These are phyloP conservation scores for Pascua guehoae DNA, from an alignment of 1,284 basidiomycete species.

Conservation along the genomic window DNA sequence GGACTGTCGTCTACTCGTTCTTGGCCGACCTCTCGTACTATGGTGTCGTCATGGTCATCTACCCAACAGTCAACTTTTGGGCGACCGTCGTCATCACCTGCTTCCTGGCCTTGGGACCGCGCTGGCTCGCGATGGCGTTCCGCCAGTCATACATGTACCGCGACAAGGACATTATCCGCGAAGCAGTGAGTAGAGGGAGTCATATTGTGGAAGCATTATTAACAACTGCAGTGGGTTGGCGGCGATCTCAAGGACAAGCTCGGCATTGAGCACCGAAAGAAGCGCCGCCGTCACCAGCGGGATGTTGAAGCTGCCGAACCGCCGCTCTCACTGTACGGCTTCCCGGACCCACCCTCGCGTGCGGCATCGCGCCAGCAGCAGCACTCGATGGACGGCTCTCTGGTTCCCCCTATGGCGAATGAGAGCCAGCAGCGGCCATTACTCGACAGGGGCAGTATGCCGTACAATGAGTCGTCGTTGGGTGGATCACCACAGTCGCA, in stretches of 20 bases:
- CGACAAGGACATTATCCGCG: constrained; percentile 71
- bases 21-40: constrained; percentile 66
- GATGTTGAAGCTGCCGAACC: constrained; percentile 1
- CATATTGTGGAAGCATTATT: no score
- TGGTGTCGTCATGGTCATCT: constrained; percentile 69
- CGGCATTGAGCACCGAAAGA: constrained; percentile 56
- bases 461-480: no score
- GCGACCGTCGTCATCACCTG: constrained; percentile 66
- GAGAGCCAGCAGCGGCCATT: no score
- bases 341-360: no score
- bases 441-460: no score
- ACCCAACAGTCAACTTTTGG: constrained; percentile 78
- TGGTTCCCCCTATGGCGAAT: no score
- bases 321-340: no score
- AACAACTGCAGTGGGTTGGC: constrained; percentile 59
- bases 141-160: constrained; percentile 33
- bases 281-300: constrained; percentile 8
- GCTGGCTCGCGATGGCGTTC: constrained; percentile 30
- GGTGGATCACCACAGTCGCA: no score
- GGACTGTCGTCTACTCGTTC: constrained; percentile 82
- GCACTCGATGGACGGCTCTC: no score
- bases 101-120: constrained; percentile 64
- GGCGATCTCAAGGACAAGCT: constrained; percentile 79
- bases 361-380: no score
- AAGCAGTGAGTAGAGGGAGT: constrained; percentile 49